phyloP scores from a whole-genome alignment of 2,329 filamentous ascomycete genomes.

The Chrysoporthe puriensis region DNA sequence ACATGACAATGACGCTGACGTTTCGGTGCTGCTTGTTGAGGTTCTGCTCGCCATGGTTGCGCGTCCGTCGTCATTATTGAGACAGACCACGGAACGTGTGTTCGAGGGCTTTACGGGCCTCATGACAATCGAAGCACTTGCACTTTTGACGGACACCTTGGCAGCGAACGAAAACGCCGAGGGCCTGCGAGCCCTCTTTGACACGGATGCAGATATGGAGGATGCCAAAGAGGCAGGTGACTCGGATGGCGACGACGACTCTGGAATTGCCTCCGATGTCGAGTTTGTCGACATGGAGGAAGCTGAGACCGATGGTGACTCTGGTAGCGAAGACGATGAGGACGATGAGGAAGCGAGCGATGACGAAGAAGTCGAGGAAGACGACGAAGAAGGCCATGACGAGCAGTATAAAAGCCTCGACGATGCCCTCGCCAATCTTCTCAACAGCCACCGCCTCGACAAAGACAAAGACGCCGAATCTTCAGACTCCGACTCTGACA shows the following conservation, averaged over 20 bases:
- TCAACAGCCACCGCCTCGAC: slow-evolving; percentile 71
- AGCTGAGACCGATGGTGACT: slow-evolving; percentile 40
- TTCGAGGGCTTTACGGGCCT: slow-evolving; percentile 81
- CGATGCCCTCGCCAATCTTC: slow-evolving; percentile 51
- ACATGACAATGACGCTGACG: slow-evolving; percentile 56
- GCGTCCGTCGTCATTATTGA: slow-evolving; percentile 80
- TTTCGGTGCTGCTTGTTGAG: slow-evolving; percentile 78
- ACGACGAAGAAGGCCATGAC: slow-evolving; percentile 48
- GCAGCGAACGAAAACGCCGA: slow-evolving; percentile 77
- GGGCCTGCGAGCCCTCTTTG: slow-evolving; percentile 86
- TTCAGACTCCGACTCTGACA: slow-evolving; percentile 72
- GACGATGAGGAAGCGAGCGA: slow-evolving; percentile 39
- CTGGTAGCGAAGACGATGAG: slow-evolving; percentile 49
- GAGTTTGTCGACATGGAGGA: slow-evolving; percentile 44
- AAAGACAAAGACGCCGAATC: slow-evolving; percentile 60
- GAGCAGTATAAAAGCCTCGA: slow-evolving; percentile 45
- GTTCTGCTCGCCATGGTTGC: slow-evolving; percentile 89
- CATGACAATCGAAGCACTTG: slow-evolving; percentile 73
- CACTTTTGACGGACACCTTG: slow-evolving; percentile 69
- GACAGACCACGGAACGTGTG: slow-evolving; percentile 84
- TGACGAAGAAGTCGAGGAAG: slow-evolving; percentile 44
- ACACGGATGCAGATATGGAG: slow-evolving; percentile 63
- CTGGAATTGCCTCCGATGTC: slow-evolving; percentile 46
- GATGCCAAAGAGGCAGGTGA: slow-evolving; percentile 51
- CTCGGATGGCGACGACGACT: slow-evolving; percentile 46